A percentile compares a stretch with the other conserved stretches of the same genome.
Conservation (phyloP, 2,329 filamentous ascomycete genomes). For the Sporothrix mexicana region DNA sequence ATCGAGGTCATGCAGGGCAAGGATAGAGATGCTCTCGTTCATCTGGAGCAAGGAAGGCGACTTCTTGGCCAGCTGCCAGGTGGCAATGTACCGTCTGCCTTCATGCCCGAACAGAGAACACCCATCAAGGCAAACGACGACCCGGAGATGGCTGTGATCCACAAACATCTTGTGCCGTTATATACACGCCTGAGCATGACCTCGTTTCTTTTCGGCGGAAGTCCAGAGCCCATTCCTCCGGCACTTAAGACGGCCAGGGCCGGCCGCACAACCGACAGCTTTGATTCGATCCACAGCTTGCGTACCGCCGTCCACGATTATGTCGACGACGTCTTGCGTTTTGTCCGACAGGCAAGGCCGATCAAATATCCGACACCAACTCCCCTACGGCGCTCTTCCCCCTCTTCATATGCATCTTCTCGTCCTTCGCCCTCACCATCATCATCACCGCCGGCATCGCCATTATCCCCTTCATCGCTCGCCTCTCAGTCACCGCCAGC, state of each 20-base stretch:
- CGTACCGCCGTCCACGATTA: neutral
- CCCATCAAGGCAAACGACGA: neutral
- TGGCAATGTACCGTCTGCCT: neutral
- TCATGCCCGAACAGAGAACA: neutral
- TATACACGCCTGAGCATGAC: neutral
- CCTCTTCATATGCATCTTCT: neutral
- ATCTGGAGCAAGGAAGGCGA: slow-evolving; percentile 52
- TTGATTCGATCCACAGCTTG: neutral
- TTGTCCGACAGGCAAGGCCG: neutral
- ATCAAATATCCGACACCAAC: neutral
- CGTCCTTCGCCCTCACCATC: neutral
- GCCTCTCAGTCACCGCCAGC: neutral
- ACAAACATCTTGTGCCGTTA: neutral
- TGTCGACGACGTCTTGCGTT: neutral
- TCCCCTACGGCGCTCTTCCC: neutral
- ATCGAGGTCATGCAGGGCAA: slow-evolving; percentile 61
- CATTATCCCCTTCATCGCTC: neutral
- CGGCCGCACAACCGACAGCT: neutral
- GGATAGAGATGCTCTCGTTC: slow-evolving; percentile 52
- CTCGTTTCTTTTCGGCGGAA: neutral
- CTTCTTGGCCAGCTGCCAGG: slow-evolving; percentile 47
- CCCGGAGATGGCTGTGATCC: neutral
- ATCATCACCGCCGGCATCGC: neutral
- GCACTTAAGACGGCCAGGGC: neutral
- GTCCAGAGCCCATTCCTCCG: neutral